Percentiles rank a stretch among this genome's conserved stretches.
Evolutionary conservation across 108 stramenopile species (phyloP).

Genomic region (Fragilaria radians): DNA sequence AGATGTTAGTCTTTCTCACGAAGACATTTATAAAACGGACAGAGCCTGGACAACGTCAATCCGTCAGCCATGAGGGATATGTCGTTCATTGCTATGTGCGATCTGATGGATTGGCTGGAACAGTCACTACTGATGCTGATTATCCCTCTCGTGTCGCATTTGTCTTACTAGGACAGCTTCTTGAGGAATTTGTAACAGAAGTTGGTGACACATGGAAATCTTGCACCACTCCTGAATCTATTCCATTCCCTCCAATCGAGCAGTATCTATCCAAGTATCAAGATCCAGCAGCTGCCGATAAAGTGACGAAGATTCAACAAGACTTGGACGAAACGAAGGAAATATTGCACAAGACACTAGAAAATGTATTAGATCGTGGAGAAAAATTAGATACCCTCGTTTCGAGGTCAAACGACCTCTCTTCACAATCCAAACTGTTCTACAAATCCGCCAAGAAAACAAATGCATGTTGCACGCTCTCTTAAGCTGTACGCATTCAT

Average conservation of each 20-base stretch:
- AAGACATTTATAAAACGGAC: conserved; percentile 97
- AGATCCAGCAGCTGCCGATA: conserved; percentile 90
- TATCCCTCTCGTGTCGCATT: conserved; percentile 99
- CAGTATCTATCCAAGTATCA: conserved; percentile 88
- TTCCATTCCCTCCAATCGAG: conserved; percentile 51
- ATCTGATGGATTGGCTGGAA: conserved; percentile 90
- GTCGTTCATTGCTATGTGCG: conserved; percentile 97
- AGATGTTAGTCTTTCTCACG: conserved; percentile 97
- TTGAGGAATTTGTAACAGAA: conserved; percentile 86
- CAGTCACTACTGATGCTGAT: conserved; percentile 93
- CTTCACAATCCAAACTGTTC: conserved; percentile 97
- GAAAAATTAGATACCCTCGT: conserved; percentile 97
- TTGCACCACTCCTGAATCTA: conserved; percentile 50
- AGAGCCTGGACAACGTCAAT: conserved; percentile 96
- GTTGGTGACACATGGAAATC: conserved; percentile 65
- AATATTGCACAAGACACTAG: conserved; percentile 98
- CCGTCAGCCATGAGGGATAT: conserved; percentile 93
- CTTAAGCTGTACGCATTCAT: too few relatives aligned
- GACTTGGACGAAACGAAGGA: conserved; percentile 98
- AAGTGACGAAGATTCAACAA: conserved; percentile 97
- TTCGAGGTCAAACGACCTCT: conserved; percentile 93
- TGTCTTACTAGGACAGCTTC: conserved; percentile 88
- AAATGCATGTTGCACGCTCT: conserved; percentile 96
- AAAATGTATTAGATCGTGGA: conserved; percentile 94
- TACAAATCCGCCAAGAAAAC: conserved; percentile 99